These are phyloP conservation scores for Sedum album DNA, from an alignment of 164 flowering plant genomes.

Conservation along the genomic window DNA sequence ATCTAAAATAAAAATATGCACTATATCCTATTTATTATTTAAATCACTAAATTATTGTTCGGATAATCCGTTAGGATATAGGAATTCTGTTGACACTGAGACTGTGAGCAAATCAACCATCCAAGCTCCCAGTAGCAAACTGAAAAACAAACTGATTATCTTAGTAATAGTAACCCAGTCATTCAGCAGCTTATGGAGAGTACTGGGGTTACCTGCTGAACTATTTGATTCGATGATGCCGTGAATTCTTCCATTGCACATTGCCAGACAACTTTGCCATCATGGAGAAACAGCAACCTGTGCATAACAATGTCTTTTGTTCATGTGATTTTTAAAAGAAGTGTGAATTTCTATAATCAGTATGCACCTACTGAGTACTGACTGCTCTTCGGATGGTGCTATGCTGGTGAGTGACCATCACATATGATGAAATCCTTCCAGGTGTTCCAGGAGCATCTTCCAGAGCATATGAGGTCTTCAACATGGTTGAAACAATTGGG, in stretches of 20 bases:
- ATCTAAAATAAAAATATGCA: too few relatives aligned
- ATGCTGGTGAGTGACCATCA: conserved; percentile 81
- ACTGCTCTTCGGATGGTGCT: conserved; percentile 95
- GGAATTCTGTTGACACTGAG: background rate
- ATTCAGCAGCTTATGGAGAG: background rate
- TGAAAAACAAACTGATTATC: conserved; percentile 20
- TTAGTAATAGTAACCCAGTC: background rate
- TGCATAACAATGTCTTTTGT: background rate
- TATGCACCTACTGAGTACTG: conserved; percentile 88
- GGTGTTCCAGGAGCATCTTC: conserved; percentile 55
- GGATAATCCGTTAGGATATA: too few relatives aligned
- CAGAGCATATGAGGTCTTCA: conserved; percentile 96
- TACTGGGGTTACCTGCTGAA: conserved; percentile 55
- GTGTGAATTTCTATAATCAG: conserved; percentile 14
- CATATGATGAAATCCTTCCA: conserved; percentile 83
- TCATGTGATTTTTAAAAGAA: background rate
- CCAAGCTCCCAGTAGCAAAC: conserved; percentile 95
- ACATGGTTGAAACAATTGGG: conserved; percentile 99
- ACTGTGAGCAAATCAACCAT: too few relatives aligned
- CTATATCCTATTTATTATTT: too few relatives aligned
- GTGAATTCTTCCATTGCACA: conserved; percentile 83
- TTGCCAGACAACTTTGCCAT: conserved; percentile 89
- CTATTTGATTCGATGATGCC: conserved; percentile 73
- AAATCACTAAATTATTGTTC: too few relatives aligned
- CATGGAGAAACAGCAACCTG: conserved; percentile 74